A percentile compares a stretch with the other conserved stretches of the same genome.
Conservation (phyloP, 2,329 filamentous ascomycete species). For the Xylariaceae sp. region DNA sequence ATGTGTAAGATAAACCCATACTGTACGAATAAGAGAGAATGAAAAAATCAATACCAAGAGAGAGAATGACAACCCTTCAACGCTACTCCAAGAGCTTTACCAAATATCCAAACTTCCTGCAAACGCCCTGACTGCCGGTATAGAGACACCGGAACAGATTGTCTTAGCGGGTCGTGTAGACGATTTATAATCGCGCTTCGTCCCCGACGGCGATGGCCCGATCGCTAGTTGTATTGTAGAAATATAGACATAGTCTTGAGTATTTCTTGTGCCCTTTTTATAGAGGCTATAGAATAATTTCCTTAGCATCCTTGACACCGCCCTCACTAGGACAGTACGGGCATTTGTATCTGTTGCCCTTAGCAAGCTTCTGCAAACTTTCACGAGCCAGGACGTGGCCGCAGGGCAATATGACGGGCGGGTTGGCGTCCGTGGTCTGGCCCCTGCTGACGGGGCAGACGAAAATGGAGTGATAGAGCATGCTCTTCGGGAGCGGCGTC, state of each 20-base stretch:
- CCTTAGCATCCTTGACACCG: conserved; percentile 66
- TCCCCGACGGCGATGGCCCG: too few species aligned
- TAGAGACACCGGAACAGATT: too few species aligned
- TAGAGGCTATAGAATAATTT: conserved; percentile 56
- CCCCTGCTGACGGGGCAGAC: conserved; percentile 97
- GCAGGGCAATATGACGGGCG: conserved; percentile 94
- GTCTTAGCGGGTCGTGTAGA: too few species aligned
- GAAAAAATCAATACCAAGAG: neutral
- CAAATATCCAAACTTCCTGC: neutral
- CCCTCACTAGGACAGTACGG: conserved; percentile 92
- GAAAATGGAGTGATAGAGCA: conserved; percentile 90
- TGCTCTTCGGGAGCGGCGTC: conserved; percentile 53
- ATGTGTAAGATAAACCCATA: neutral
- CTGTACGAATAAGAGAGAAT: too few species aligned
- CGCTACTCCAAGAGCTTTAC: neutral
- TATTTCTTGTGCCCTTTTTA: too few species aligned
- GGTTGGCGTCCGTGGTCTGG: conserved; percentile 87
- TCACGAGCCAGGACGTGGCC: conserved; percentile 90
- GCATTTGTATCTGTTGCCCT: conserved; percentile 82
- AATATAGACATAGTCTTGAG: too few species aligned
- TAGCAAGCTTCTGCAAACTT: conserved; percentile 71
- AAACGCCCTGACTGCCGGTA: neutral
- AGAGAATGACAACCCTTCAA: neutral
- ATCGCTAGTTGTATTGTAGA: neutral
- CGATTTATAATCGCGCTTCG: neutral